Conservation (phyloP, 345 rosid species). For the Orychophragmus violaceus region DNA sequence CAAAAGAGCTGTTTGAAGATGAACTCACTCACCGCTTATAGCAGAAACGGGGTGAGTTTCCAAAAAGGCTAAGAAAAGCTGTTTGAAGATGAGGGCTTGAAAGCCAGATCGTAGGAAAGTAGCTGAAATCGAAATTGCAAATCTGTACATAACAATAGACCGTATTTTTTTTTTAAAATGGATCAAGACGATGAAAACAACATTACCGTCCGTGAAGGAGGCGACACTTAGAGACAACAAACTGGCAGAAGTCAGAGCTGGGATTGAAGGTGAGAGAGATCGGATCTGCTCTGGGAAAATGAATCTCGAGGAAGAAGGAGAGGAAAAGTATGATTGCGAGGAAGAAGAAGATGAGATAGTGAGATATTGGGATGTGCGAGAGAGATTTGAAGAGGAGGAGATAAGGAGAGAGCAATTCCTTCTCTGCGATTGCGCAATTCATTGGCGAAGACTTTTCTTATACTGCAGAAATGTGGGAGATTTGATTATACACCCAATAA, state of each 20-base stretch:
- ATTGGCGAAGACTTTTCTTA: not conserved
- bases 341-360: conserved; percentile 36
- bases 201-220: conserved; percentile 61
- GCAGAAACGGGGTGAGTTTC: conserved; percentile 60
- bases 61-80: conserved; percentile 51
- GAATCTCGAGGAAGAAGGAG: conserved; percentile 61
- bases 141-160: not conserved
- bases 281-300: conserved; percentile 47
- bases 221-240: conserved; percentile 59
- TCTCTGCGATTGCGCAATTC: conserved; percentile 8
- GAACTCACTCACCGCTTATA: conserved; percentile 64
- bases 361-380: conserved; percentile 44
- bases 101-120: conserved; percentile 77
- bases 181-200: not conserved
- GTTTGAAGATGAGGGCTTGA: conserved; percentile 89
- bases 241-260: conserved; percentile 42
- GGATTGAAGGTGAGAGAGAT: conserved; percentile 43
- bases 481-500: not conserved
- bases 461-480: not conserved
- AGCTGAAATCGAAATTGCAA: conserved; percentile 37
- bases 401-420: conserved; percentile 36
- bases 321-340: conserved; percentile 26
- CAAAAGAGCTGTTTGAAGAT: not conserved
- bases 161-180: not conserved
- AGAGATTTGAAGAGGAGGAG: conserved; percentile 39